Base-by-base conservation (phyloP, 1,284 basidiomycete species). In the Pascua sp. region DNA sequence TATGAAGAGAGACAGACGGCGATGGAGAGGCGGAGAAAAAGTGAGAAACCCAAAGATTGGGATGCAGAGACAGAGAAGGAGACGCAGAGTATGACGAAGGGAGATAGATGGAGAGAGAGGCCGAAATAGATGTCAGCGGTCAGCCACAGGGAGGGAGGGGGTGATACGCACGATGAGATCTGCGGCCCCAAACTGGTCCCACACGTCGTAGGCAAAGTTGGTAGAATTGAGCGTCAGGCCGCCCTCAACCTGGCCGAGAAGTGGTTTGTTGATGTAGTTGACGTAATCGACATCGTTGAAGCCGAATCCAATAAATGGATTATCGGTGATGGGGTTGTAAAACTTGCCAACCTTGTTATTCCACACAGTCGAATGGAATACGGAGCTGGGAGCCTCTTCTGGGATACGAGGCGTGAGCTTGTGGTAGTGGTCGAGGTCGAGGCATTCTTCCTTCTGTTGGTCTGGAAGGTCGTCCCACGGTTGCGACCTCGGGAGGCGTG, bases 251-350 rank as follows among this genome's bases (percentile, higher is more conserved):
- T 68, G 61, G 13, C 60, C 47, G 12, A 75, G 58, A n/a, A 76
- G 52, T 0, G 76, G 72, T 52, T 73, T 65, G 61, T 72, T 63
- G 54, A 67, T 64, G 42, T 68, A 60, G 42, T 68, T 66, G 36
- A 63, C 56, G 50, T 64, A 74, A 1, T 66, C 46, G 15, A 69
- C 57, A 17, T 60, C 56, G 61, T 77, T 72, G 54, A 73, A 68
- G 8, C 63, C 64, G 36, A 62, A 68, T 7, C 67, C 67, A 11
- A 46, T 47, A 47, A 55, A 64, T 39, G 58, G 59, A 18, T 54
- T 40, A 41, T 65, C 64, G 13, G 59, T 56, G 32, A 55, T 52
- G 13, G 44, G 42, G 48, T 68, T 55, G 42, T 54, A 38, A 47
- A 65, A 70, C 2, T 16, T 42, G 10, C 66, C 66, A 38, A 65